phyloP scores from a whole-genome alignment of 2,329 filamentous ascomycete genomes.

The Colletotrichum agaves region DNA sequence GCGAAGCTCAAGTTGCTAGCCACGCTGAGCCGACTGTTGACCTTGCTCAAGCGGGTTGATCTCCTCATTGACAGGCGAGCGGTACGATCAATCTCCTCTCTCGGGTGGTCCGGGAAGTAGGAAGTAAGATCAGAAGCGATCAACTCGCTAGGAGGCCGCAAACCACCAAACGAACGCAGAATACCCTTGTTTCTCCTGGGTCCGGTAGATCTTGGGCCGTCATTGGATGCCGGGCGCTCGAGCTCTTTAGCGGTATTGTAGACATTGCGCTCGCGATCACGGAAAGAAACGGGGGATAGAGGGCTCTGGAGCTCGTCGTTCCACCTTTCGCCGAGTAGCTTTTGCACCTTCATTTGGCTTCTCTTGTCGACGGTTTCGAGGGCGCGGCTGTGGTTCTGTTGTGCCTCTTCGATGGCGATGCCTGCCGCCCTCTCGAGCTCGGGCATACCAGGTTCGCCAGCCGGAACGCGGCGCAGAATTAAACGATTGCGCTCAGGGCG shows the following conservation, averaged over 20 bases:
- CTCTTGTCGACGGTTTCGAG: conserved; percentile 75
- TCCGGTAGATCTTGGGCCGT: conserved; percentile 43
- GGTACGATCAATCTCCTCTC: conserved; percentile 94
- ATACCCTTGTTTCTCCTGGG: conserved; percentile 61
- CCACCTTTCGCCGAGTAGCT: conserved; percentile 88
- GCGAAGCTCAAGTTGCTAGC: conserved; percentile 94
- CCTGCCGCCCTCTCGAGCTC: conserved; percentile 89
- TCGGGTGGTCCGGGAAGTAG: conserved; percentile 95
- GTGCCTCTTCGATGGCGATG: conserved; percentile 89
- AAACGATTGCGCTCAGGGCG: conserved; percentile 89
- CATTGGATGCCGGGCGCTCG: conserved; percentile 64
- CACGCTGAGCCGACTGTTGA: conserved; percentile 92
- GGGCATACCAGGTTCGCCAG: conserved; percentile 86
- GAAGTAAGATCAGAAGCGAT: conserved; percentile 96
- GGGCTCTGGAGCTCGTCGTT: conserved; percentile 84
- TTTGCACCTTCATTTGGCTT: conserved; percentile 88
- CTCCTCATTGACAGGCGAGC: conserved; percentile 91
- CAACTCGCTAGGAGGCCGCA: conserved; percentile 93
- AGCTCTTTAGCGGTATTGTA: conserved; percentile 68
- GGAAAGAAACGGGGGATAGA: conserved; percentile 81
- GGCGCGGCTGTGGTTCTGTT: conserved; percentile 74
- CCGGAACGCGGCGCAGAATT: conserved; percentile 91
- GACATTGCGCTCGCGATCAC: conserved; percentile 76
- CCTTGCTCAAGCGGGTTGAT: conserved; percentile 89
- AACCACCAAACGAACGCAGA: conserved; percentile 86